Evolutionary conservation across 2,329 filamentous ascomycete genomes (phyloP).

Genomic region (Trichoderma atroviride): DNA sequence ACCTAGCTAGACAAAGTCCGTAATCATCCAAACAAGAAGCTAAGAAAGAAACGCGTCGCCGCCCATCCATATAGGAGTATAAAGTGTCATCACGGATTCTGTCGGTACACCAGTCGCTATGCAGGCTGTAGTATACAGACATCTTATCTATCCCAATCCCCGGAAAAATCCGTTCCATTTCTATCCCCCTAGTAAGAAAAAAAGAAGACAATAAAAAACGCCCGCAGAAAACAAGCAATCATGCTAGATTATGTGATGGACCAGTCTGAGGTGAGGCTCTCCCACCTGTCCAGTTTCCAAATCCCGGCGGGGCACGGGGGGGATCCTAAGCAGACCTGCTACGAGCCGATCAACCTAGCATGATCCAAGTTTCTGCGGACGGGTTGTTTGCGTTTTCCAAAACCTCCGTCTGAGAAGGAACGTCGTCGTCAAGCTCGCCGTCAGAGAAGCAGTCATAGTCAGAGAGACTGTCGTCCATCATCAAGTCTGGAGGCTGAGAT

Average conservation of each 20-base stretch:
- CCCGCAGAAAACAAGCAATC: conserved; percentile 11
- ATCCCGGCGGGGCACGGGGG: conserved; percentile 36
- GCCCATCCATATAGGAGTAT: conserved; percentile 3
- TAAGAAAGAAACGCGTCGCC: not conserved
- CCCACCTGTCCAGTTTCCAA: conserved; percentile 34
- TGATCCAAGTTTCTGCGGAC: conserved; percentile 45
- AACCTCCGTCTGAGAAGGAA: conserved; percentile 39
- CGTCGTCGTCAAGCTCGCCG: conserved; percentile 39
- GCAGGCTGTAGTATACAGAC: conserved; percentile 11
- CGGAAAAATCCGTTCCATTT: conserved; percentile 1
- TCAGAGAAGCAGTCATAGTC: conserved; percentile 45
- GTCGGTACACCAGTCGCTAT: conserved; percentile 22
- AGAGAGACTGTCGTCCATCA: conserved; percentile 38
- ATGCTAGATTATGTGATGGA: conserved; percentile 37
- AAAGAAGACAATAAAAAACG: conserved; percentile 13
- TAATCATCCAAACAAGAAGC: conserved; percentile 5
- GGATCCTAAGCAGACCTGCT: conserved; percentile 46
- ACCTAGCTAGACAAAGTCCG: not conserved
- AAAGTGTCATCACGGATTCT: conserved; percentile 15
- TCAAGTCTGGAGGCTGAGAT: conserved; percentile 42
- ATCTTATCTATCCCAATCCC: conserved; percentile 13
- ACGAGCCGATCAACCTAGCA: conserved; percentile 49
- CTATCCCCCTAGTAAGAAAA: not conserved
- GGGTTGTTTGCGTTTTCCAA: conserved; percentile 35
- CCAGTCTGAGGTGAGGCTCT: conserved; percentile 44